Evolutionary conservation across 1,139 yeast species (phyloP).

Genomic region (Yueomyces sp.): DNA sequence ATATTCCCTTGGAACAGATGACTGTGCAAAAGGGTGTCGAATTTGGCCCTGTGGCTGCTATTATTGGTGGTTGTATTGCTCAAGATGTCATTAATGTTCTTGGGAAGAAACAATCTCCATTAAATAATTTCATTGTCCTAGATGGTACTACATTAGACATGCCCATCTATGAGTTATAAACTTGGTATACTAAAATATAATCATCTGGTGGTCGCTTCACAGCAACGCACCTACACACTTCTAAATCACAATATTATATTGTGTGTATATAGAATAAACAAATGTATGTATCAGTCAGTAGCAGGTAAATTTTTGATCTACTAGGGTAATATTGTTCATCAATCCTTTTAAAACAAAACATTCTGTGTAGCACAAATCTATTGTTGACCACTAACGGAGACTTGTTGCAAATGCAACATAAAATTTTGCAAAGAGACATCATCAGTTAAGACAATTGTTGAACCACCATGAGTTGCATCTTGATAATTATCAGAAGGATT

Average conservation of each 20-base stretch:
- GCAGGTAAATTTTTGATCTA: too few relatives aligned
- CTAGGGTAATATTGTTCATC: too few relatives aligned
- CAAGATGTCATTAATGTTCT: constrained; percentile 83
- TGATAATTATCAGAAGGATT: constrained; percentile 85
- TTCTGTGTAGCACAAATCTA: background rate
- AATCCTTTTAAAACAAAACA: too few relatives aligned
- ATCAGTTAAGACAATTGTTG: constrained; percentile 84
- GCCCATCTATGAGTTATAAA: constrained; percentile 47
- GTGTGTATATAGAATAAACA: too few relatives aligned
- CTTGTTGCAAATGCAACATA: constrained; percentile 78
- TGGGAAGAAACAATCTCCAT: constrained; percentile 66
- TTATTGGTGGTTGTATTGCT: constrained; percentile 79
- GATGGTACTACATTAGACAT: constrained; percentile 63
- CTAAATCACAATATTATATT: too few relatives aligned
- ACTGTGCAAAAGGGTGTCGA: constrained; percentile 50
- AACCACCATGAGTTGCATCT: constrained; percentile 41
- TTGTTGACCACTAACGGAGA: constrained; percentile 45
- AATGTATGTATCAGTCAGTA: too few relatives aligned
- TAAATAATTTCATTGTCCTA: constrained; percentile 66
- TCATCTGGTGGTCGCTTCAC: too few relatives aligned
- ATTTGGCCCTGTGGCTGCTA: constrained; percentile 75
- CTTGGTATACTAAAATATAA: too few relatives aligned
- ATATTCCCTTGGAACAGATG: constrained; percentile 31
- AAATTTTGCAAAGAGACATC: constrained; percentile 88
- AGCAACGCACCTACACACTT: too few relatives aligned